phyloP scores from a whole-genome alignment of 1,284 basidiomycete genomes.

The Moesziomyces sp. region DNA sequence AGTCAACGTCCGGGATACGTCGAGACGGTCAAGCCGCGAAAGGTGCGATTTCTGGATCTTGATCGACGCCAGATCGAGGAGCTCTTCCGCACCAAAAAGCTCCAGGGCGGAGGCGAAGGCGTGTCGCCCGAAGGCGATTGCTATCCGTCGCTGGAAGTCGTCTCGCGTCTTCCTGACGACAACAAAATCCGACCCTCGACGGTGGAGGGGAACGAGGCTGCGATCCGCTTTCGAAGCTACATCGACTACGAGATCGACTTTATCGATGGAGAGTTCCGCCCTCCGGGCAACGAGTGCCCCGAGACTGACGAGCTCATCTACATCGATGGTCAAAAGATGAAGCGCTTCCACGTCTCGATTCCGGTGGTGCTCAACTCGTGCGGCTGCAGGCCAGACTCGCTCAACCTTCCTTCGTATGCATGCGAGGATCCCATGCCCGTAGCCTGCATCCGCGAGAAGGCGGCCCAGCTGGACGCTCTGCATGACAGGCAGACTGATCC shows the following conservation, averaged over 20 bases:
- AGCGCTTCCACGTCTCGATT: slow-evolving; percentile 32
- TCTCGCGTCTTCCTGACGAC: slow-evolving; percentile 29
- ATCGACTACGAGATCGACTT: slow-evolving; percentile 42
- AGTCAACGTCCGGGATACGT: slow-evolving; percentile 10
- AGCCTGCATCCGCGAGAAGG: slow-evolving; percentile 7
- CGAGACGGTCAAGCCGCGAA: slow-evolving; percentile 19
- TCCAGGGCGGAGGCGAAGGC: slow-evolving; percentile 19
- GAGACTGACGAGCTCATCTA: slow-evolving; percentile 19
- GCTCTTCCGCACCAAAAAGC: slow-evolving; percentile 13
- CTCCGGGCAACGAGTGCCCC: no score
- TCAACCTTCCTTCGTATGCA: slow-evolving; percentile 35
- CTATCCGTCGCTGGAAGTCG: slow-evolving; percentile 24
- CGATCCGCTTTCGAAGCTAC: slow-evolving; percentile 25
- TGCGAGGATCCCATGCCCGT: slow-evolving; percentile 30
- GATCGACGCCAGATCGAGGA: slow-evolving; percentile 18
- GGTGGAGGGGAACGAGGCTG: slow-evolving; percentile 31
- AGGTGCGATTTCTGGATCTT: slow-evolving; percentile 19
- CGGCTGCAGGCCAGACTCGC: slow-evolving; percentile 25
- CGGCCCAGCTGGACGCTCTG: background rate
- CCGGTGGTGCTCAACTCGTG: slow-evolving; percentile 29
- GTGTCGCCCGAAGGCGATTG: slow-evolving; percentile 13
- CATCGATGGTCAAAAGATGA: slow-evolving; percentile 33
- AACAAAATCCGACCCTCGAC: slow-evolving; percentile 29
- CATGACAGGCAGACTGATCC: slow-evolving; percentile 27
- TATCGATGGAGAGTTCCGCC: slow-evolving; percentile 26